A percentile compares a stretch with the other conserved stretches of the same genome.
Conservation (phyloP, 129 eudicot genomes). For the Chrysanthemum lavandulifolium region DNA sequence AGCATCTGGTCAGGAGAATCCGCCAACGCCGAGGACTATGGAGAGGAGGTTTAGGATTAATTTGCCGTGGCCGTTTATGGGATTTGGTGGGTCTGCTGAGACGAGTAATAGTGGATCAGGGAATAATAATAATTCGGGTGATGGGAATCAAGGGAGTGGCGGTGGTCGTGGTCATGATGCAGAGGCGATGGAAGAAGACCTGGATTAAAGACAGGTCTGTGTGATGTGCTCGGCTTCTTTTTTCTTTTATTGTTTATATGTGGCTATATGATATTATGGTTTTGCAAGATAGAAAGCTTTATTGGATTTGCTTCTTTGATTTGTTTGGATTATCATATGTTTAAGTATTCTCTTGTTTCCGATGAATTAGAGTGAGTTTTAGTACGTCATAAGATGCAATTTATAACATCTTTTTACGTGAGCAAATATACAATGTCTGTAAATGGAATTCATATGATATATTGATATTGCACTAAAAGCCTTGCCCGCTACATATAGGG, state of each 20-base stretch:
- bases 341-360: background rate
- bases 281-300: conserved; percentile 24
- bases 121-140: conserved; percentile 45
- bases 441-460: too few species aligned
- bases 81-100: conserved; percentile 47
- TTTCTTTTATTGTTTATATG: background rate
- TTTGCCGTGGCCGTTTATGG: conserved; percentile 62
- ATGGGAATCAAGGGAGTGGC: conserved; percentile 42
- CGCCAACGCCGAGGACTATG: conserved; percentile 45
- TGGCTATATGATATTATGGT: conserved; percentile 13
- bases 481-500: too few species aligned
- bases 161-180: conserved; percentile 49
- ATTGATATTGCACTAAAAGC: too few species aligned
- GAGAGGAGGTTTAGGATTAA: conserved; percentile 80
- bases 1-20: conserved; percentile 35
- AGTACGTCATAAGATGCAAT: too few species aligned
- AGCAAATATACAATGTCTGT: too few species aligned
- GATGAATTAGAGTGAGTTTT: background rate
- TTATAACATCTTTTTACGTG: too few species aligned
- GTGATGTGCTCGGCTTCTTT: conserved; percentile 18
- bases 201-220: conserved; percentile 45
- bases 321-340: background rate
- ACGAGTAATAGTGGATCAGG: conserved; percentile 56
- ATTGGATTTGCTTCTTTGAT: conserved; percentile 16
- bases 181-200: conserved; percentile 67